Evolutionary conservation across 2,329 filamentous ascomycete genomes (phyloP).

Genomic region (Venturia oleaginea): DNA sequence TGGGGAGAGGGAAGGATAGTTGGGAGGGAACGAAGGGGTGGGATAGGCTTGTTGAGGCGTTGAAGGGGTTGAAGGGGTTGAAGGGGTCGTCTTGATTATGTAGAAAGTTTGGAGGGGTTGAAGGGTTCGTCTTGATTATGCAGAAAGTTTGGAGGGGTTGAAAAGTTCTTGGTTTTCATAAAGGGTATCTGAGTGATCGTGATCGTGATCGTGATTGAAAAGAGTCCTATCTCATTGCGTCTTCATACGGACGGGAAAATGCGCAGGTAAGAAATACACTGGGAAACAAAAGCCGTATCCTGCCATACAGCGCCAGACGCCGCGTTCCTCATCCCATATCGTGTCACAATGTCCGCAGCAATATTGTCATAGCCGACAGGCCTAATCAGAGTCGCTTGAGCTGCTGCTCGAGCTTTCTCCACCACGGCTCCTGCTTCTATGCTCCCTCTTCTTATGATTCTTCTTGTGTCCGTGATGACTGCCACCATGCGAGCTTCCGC

Average conservation of each 20-base stretch:
- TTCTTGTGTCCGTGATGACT: constrained; percentile 11
- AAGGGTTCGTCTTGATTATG: neutral
- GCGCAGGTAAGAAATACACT: neutral
- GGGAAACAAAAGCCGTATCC: neutral
- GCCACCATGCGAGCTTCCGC: neutral
- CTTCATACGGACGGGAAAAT: neutral
- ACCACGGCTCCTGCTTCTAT: constrained; percentile 8
- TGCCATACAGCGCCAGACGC: neutral
- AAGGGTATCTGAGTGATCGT: neutral
- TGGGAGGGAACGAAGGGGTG: constrained; percentile 74
- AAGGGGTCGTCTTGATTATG: constrained; percentile 1
- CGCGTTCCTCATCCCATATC: neutral
- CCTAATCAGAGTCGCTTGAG: constrained; percentile 10
- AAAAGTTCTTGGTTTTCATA: neutral
- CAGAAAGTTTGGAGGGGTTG: neutral
- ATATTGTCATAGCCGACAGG: neutral
- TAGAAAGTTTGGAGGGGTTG: neutral
- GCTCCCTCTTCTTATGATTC: constrained; percentile 8
- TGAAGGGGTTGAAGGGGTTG: constrained; percentile 31
- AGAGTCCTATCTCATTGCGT: neutral
- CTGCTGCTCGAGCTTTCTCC: constrained; percentile 9
- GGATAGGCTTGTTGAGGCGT: constrained; percentile 46
- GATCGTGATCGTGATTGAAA: neutral
- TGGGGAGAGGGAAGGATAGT: constrained; percentile 68
- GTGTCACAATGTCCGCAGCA: neutral